Conservation (phyloP, 1,139 yeast genomes). For the Trichomonascaceae sp. region DNA sequence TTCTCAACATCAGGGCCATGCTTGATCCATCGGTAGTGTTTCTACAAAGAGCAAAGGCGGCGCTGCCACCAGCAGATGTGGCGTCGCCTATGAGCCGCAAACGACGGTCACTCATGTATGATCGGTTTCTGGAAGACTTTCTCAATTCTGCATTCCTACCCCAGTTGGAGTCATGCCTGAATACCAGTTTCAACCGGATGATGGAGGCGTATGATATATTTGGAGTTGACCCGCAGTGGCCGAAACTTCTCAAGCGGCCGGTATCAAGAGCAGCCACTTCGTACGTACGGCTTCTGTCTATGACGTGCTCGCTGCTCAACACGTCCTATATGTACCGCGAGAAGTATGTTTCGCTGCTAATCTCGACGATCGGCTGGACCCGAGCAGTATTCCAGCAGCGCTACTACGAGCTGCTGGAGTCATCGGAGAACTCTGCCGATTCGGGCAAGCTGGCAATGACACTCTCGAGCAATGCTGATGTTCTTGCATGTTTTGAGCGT, state of each 20-base stretch:
- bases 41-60: conserved; percentile 35
- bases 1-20: conserved; percentile 73
- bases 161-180: conserved; percentile 45
- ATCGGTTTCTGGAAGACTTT: conserved; percentile 45
- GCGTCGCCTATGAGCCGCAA: conserved; percentile 5
- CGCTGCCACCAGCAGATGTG: conserved; percentile 20
- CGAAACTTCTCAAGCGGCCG: conserved; percentile 22
- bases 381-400: conserved; percentile 9
- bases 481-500: not conserved
- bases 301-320: conserved; percentile 22
- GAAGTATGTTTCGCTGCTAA: conserved; percentile 23
- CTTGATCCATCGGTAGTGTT: conserved; percentile 48
- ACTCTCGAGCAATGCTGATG: not conserved
- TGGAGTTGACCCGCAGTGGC: conserved; percentile 19
- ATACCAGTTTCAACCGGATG: conserved; percentile 26
- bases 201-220: conserved; percentile 15
- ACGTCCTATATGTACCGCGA: conserved; percentile 24
- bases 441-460: conserved; percentile 3
- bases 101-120: conserved; percentile 8
- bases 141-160: conserved; percentile 56
- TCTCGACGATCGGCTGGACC: conserved; percentile 17
- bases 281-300: conserved; percentile 18
- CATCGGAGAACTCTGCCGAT: conserved; percentile 6
- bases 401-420: conserved; percentile 11
- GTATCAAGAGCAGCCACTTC: conserved; percentile 18